phyloP scores from a whole-genome alignment of 345 rosid species.

The Moricandia arvensis region DNA sequence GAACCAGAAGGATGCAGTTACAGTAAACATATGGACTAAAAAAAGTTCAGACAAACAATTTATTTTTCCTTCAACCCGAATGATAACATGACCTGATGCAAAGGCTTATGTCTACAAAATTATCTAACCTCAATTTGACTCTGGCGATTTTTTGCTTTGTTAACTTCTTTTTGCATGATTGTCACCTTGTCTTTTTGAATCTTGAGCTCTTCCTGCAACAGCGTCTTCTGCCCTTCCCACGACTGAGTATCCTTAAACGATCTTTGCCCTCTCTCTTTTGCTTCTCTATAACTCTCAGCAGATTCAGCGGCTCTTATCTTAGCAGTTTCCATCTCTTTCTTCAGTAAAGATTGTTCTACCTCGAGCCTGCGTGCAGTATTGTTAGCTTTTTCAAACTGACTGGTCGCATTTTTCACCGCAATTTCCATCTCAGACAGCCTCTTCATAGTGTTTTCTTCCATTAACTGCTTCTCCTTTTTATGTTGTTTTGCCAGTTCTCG shows the following conservation, averaged over 20 bases:
- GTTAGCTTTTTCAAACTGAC: slow-evolving; percentile 79
- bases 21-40: background rate
- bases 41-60: background rate
- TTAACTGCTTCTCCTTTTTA: slow-evolving; percentile 68
- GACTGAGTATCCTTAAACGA: slow-evolving; percentile 59
- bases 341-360: slow-evolving; percentile 65
- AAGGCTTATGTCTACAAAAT: slow-evolving; percentile 6
- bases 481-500: slow-evolving; percentile 72
- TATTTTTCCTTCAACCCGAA: background rate
- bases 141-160: slow-evolving; percentile 36
- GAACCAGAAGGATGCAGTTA: background rate
- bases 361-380: slow-evolving; percentile 73
- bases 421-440: slow-evolving; percentile 85
- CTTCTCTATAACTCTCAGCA: slow-evolving; percentile 77
- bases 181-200: slow-evolving; percentile 53
- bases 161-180: slow-evolving; percentile 40
- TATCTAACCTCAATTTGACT: slow-evolving; percentile 36
- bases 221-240: slow-evolving; percentile 73
- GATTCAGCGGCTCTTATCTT: slow-evolving; percentile 67
- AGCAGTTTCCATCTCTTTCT: slow-evolving; percentile 79
- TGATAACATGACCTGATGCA: background rate
- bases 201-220: slow-evolving; percentile 74
- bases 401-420: slow-evolving; percentile 69
- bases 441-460: slow-evolving; percentile 85
- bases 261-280: slow-evolving; percentile 69